A percentile compares a stretch with the other conserved stretches of the same genome.
These are phyloP conservation scores for Pterocarpus macrocarpus DNA, from an alignment of 306 rosid genomes.

Conservation along the genomic window DNA sequence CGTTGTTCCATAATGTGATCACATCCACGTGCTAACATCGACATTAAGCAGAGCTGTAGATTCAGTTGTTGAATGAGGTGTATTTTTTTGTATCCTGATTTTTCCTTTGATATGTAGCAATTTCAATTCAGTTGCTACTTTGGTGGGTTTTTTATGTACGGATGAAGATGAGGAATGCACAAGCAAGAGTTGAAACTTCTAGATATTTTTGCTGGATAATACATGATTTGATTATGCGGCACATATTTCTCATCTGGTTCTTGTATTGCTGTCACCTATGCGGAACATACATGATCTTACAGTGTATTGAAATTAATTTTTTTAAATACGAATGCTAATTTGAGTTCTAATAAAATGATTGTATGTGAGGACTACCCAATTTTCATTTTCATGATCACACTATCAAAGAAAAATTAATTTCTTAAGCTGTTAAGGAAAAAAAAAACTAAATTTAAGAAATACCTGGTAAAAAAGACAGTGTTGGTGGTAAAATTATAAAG, in stretches of 20 bases:
- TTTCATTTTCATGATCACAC: too few species aligned
- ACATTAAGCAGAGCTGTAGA: conserved; percentile 36
- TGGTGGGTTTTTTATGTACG: conserved; percentile 12
- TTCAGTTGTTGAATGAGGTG: conserved; percentile 32
- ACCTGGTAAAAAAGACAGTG: too few species aligned
- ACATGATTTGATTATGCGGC: conserved; percentile 3
- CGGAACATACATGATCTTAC: too few species aligned
- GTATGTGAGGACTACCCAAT: too few species aligned
- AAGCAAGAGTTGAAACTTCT: background rate
- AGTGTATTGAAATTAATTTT: too few species aligned
- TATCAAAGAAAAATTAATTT: too few species aligned
- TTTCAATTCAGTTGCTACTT: conserved; percentile 21
- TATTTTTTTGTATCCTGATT: conserved; percentile 30
- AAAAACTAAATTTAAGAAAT: too few species aligned
- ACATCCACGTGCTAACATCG: conserved; percentile 2
- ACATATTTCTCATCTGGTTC: background rate
- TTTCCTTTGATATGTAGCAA: conserved; percentile 25
- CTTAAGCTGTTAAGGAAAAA: too few species aligned
- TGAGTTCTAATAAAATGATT: too few species aligned
- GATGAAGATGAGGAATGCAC: conserved; percentile 32
- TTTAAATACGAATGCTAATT: too few species aligned
- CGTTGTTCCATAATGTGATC: conserved; percentile 30
- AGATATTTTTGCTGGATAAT: conserved; percentile 27
- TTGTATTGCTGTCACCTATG: background rate
- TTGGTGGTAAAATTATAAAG: too few species aligned